Evolutionary conservation across 2,329 filamentous ascomycete species (phyloP), one percentile per base, ranked within the genome.

Genomic region (Epichloe aotearoae): DNA sequence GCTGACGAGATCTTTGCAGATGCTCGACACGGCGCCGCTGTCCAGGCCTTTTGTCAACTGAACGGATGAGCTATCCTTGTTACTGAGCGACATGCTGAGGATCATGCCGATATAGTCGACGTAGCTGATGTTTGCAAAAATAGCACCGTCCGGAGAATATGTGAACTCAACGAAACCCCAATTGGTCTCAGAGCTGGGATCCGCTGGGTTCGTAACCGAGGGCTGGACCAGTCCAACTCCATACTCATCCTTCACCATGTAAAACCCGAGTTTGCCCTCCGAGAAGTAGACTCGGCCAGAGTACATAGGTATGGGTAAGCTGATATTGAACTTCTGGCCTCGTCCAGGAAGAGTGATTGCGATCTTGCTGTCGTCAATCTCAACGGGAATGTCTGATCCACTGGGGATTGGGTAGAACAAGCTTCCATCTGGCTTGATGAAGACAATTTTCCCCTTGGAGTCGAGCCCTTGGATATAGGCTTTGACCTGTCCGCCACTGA

Each of bases 101-200:
- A 72, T 64, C 15, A 79, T 64, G 4, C 74, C 66, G 17, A 75
- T 68, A 53, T 74, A 76, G 57, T 77, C 74, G 34, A 77, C 74
- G 51, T 72, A 75, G 46, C 67, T 73, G 50, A 77, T 68, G 58
- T 76, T 75, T 54, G 72, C 70, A 41, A 63, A 63, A 75, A 76
- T 57, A 6, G 63, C 59, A 0, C 65, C 65, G 1, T 64, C 56
- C 0, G 56, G 45, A n/a, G 63, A 71, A 56, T 69, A 69, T 2
- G 72, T 73, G 30, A 77, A 61, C 56, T 77, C 74, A 17, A 74
- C 65, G 50, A 76, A 76, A 1, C 72, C 73, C 72, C 73, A 76
- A 57, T 70, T 69, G 38, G 72, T 58, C 2, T 59, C 64, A 0
- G 68, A 61, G 30, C 67, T 73, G 3, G 72, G 69, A 49, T 76